Evolutionary conservation across 257 asterid species (phyloP), one percentile per base, ranked within the genome.

Genomic region (Anisodus tanguticus): DNA sequence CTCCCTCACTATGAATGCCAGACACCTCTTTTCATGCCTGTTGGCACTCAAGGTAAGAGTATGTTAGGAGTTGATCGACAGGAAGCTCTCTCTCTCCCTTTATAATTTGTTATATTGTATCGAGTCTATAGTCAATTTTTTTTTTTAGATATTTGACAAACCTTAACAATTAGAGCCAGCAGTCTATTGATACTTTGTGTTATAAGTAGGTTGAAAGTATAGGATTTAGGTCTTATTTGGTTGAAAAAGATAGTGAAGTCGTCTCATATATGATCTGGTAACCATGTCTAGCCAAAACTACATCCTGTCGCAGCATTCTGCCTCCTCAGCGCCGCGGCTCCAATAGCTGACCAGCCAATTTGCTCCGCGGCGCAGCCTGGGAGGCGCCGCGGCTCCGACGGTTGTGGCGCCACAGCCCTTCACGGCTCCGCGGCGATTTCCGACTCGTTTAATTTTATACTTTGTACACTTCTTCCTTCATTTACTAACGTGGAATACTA

Each of bases 1-100:
- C 98, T 95, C 80, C 99, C 98, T 26, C 99, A 97, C 89, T 93
- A 89, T 87, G 91, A 89, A 58, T 91, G 91, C 86, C 95, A 95
- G 86, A 95, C 98, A 72, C 99, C 98, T 78, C 87, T 97, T 53
- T 95, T 97, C 85, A 95, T 97, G 99, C 99, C 99, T 0, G 99
- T 97, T 41, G 99, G 99, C 41, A 95, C 99, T n/a, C 98, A 97
- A 95, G 99, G 99, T 93, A 72, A 86, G 85, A 76, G 55, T 19
- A 70, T 84, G 62, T 35, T 53, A 68, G 35, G 31, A 77, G 64
- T 53, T 51, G 22, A 74, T 74, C 2, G 8, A 74, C 19, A 22
- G 1, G 62, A 74, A 49, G 62, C 57, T 11, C 19, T 49, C 41
- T 37, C 57, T 39, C 22, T 72, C 37, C 15, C 59, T 22, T 49